These are phyloP conservation scores for Fusarium longipes DNA, from an alignment of 2,329 filamentous ascomycete species.

Conservation along the genomic window DNA sequence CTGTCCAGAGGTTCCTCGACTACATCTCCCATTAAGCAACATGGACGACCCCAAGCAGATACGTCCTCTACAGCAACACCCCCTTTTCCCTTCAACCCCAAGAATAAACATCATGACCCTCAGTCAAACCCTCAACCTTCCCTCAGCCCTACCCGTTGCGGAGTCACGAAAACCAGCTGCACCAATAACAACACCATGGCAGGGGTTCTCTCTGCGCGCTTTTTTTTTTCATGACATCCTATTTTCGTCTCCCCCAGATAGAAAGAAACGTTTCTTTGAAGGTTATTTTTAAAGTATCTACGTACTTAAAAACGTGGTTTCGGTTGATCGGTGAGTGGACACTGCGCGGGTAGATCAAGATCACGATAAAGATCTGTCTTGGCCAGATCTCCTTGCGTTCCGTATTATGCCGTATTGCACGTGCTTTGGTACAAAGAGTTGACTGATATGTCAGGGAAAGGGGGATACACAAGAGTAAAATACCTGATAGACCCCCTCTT, in stretches of 20 bases:
- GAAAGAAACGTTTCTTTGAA: constrained; percentile 8
- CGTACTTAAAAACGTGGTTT: constrained; percentile 20
- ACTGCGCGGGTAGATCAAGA: constrained; percentile 36
- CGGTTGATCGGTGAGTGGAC: constrained; percentile 41
- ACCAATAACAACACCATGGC: constrained; percentile 36
- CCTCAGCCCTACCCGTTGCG: constrained; percentile 42
- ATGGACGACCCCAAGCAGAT: background rate
- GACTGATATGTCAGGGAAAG: constrained; percentile 6
- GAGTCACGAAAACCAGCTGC: constrained; percentile 27
- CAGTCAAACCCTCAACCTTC: constrained; percentile 30
- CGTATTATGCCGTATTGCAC: constrained; percentile 19
- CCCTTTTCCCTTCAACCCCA: constrained; percentile 27
- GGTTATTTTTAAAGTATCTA: constrained; percentile 13
- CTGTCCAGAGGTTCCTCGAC: background rate
- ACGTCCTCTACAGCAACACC: constrained; percentile 28
- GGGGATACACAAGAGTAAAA: background rate
- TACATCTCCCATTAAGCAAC: background rate
- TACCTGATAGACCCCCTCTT: background rate
- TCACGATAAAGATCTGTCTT: constrained; percentile 31
- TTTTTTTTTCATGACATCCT: constrained; percentile 20
- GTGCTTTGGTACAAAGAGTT: constrained; percentile 11
- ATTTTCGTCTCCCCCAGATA: constrained; percentile 19
- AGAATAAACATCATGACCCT: constrained; percentile 40
- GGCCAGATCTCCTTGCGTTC: constrained; percentile 26
- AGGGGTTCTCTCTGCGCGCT: constrained; percentile 27